Base-by-base conservation (phyloP, 192 early-diverging fungal species). In the Thamnidium elegans region DNA sequence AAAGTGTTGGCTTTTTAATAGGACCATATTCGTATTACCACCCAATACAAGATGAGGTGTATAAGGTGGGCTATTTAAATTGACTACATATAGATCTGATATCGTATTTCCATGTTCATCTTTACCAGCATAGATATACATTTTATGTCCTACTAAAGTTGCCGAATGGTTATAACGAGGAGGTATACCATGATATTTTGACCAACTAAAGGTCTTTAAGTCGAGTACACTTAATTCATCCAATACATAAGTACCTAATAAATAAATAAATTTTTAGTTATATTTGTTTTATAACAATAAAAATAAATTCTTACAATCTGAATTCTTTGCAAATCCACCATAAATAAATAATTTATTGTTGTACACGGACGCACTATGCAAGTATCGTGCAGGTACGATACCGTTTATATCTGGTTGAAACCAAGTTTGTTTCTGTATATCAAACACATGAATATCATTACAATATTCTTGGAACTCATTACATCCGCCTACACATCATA, bases 81-180 rank as follows among this genome's bases (percentile, higher is more conserved):
- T 78, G 43, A 86, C 74, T 19, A 70, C 79, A 50, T 79, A 77
- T 4, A 87, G 66, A 65, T 84, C 83, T 3, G 79, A 78, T 7
- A 77, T 74, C 0, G 80, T 81, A 30, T 75, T 78, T 26, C 80
- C 78, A 3, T 71, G 64, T 36, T 79, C 78, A 32, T 84, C 78
- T 46, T 84, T 77, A 11, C 85, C 85, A 48, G 78, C 85, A 64
- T 81, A 87, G 17, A 87, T 79, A 66, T 85, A 87, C 30, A 87
- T 71, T 50, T 85, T 82, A 14, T 67, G 52, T 10, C 71, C 77
- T 30, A 84, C 78, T 11, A 87, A 42, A 4, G 73, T 79, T 10
- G 82, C 79, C 13, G 79, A 86, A 62, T 87, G 85, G 55, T 79
- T 78, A 56, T 82, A 78, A 11, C 85, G 78, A 17, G 75, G 77